phyloP scores from a whole-genome alignment of 345 rosid species.

The Sonneratia caseolaris region DNA sequence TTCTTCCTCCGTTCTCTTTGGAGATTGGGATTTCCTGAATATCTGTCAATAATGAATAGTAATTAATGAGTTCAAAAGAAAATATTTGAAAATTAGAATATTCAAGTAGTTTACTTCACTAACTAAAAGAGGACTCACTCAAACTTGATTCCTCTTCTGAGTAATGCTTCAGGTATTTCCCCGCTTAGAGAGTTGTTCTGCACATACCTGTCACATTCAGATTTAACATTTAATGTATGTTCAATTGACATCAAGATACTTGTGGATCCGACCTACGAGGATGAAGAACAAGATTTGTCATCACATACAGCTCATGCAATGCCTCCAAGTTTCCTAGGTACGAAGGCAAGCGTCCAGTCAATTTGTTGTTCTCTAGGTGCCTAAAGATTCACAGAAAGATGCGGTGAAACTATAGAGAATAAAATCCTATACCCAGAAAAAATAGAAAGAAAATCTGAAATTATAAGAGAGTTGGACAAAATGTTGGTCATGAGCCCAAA shows the following conservation, averaged over 20 bases:
- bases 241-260: background rate
- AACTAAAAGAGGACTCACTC: slow-evolving; percentile 45
- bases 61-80: background rate
- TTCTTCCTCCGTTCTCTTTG: slow-evolving; percentile 35
- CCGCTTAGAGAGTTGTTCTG: slow-evolving; percentile 80
- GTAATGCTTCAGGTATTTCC: slow-evolving; percentile 45
- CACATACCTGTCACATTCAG: slow-evolving; percentile 47
- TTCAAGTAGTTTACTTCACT: background rate
- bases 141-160: slow-evolving; percentile 46
- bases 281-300: background rate
- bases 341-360: slow-evolving; percentile 68
- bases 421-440: too few species aligned
- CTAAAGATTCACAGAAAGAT: slow-evolving; percentile 22
- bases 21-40: slow-evolving; percentile 48
- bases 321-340: slow-evolving; percentile 54
- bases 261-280: background rate
- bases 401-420: background rate
- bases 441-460: too few species aligned
- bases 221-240: slow-evolving; percentile 4
- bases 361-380: slow-evolving; percentile 83
- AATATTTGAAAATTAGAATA: background rate
- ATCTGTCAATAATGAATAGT: slow-evolving; percentile 27
- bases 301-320: slow-evolving; percentile 71
- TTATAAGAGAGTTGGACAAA: too few species aligned
- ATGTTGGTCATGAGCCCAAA: too few species aligned